These are phyloP conservation scores for Cercophora scortea DNA, from an alignment of 495 filamentous ascomycete genomes.

Conservation along the genomic window DNA sequence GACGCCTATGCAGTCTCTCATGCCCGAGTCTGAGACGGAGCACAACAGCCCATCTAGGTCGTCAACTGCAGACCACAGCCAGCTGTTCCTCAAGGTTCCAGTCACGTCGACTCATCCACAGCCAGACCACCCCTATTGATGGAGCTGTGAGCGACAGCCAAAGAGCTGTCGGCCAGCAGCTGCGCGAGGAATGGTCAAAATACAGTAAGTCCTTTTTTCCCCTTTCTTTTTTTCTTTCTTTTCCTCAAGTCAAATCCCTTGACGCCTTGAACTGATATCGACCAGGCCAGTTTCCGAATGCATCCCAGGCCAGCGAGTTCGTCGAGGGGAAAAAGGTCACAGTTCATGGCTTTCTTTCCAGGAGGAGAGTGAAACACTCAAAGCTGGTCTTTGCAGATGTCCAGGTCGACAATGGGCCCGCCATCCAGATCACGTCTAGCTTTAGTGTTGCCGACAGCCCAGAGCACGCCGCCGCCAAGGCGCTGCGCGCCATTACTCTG, in stretches of 20 bases:
- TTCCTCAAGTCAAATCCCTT: neutral
- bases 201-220: constrained; percentile 18
- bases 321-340: constrained; percentile 42
- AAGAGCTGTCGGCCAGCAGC: constrained; percentile 3
- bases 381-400: constrained; percentile 63
- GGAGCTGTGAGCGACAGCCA: neutral
- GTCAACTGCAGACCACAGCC: neutral
- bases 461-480: constrained; percentile 15
- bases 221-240: neutral
- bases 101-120: neutral
- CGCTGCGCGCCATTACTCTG: constrained; percentile 24
- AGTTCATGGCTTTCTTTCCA: constrained; percentile 66
- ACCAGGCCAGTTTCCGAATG: constrained; percentile 45
- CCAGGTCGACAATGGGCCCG: constrained; percentile 21
- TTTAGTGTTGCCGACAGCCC: constrained; percentile 13
- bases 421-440: constrained; percentile 30
- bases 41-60: neutral
- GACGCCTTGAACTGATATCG: neutral
- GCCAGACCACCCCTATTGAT: neutral
- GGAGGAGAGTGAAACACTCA: constrained; percentile 53
- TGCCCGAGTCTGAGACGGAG: neutral
- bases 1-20: constrained; percentile 11
- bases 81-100: neutral
- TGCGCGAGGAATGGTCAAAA: constrained; percentile 21
- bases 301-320: constrained; percentile 31